phyloP scores from a whole-genome alignment of 2,329 filamentous ascomycete species.

The Diaporthe ampelina region DNA sequence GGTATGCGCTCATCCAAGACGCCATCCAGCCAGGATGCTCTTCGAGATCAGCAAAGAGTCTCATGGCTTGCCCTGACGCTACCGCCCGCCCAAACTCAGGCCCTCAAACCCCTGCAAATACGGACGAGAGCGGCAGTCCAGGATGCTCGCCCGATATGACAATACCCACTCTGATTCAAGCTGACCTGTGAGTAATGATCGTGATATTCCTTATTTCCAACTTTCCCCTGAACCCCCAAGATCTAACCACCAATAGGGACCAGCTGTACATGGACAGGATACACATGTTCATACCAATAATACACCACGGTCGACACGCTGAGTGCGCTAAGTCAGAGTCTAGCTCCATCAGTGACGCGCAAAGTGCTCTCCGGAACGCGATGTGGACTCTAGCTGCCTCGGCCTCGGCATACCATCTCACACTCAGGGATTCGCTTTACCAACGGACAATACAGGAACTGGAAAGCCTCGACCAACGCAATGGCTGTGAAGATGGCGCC shows the following conservation, averaged over 20 bases:
- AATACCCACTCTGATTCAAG: neutral
- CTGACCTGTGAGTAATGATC: constrained; percentile 7
- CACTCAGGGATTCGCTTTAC: constrained; percentile 45
- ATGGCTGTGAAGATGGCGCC: constrained; percentile 37
- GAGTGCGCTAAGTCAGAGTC: constrained; percentile 1
- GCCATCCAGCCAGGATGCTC: neutral
- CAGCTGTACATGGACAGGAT: constrained; percentile 41
- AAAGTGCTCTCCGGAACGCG: constrained; percentile 47
- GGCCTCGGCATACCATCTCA: constrained; percentile 49
- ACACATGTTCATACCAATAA: constrained; percentile 27
- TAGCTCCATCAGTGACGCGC: neutral
- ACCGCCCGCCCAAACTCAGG: neutral
- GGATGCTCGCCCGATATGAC: neutral
- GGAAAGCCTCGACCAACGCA: constrained; percentile 45
- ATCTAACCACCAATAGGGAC: constrained; percentile 40
- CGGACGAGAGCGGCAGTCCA: constrained; percentile 16
- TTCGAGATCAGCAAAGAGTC: neutral
- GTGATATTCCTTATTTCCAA: neutral
- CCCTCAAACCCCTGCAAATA: neutral
- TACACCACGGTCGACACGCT: constrained; percentile 3
- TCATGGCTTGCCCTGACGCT: neutral
- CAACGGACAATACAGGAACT: constrained; percentile 47
- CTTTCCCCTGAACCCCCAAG: neutral
- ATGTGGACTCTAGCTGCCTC: constrained; percentile 51
- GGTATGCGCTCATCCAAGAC: neutral